Evolutionary conservation across 371 early-diverging fungal species (phyloP), one percentile per base, ranked within the genome.

Genomic region (Ordospora colligata): DNA sequence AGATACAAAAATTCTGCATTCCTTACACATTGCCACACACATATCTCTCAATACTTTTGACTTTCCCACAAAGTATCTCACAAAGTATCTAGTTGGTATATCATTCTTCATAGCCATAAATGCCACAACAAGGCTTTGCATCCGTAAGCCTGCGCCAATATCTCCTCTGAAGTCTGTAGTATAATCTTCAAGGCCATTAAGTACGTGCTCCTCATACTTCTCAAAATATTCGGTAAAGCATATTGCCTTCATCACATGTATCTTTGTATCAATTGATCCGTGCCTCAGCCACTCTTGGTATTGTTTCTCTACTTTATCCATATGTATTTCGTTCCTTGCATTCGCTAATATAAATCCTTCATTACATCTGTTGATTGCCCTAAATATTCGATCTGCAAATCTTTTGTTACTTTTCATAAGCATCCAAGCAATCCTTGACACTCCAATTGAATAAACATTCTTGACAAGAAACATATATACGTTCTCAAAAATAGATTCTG

Each of bases 11-110:
- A 66, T 14, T 25, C 32, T 44, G 19, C 23, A 42, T 14, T 66
- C 27, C 23, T n/a, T 66, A 11, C 45, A 66, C 12, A 66, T 37
- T 6, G 42, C 2, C 12, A 68, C 25, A 14, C 46, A 50, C 42
- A 49, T 43, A 45, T 75, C 75, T 27, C 75, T 58, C 12, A 75
- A 32, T 54, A 12, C 27, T 44, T 75, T 75, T 23, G 42, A 64
- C 52, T 69, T 75, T 37, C 68, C 75, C 1, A 75, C 75, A 43
- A 75, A 49, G 44, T 63, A 75, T 19, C 75, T 58, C 25, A 75
- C 42, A 19, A 75, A 51, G 40, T 75, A 75, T 50, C 42, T 67
- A 11, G 58, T n/a, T 5, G 58, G 40, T 2, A 68, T 37, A 44
- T 14, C 37, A 7, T 27, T 22, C 7, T 40, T 37, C 12, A n/a